Evolutionary conservation across 2,329 filamentous ascomycete species (phyloP), one percentile per base, ranked within the genome.

Genomic region (Colletotrichum sp.): DNA sequence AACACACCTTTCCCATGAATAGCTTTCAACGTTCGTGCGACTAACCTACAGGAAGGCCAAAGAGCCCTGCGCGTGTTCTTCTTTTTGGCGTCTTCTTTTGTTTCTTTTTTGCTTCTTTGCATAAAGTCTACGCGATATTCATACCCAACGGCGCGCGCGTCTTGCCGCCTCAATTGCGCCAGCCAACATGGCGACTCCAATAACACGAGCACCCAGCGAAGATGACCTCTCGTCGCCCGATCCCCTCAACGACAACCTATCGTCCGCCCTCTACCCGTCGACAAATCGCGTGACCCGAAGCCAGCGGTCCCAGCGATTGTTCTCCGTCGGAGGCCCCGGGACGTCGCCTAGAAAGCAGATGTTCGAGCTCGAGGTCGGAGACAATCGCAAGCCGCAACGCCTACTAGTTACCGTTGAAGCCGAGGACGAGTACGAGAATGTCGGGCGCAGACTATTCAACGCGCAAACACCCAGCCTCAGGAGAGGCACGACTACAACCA

Each of bases 351-450:
- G 89, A 64, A 91, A 90, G 82, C 89, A 88, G 79, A 90, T 85
- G 59, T 91, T 91, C 76, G 87, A 90, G 81, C 86, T 91, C 38
- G 89, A 91, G 77, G 88, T 90, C 30, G 89, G 90, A 62, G 84
- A 88, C 78, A 84, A 85, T 48, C 81, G 80, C 61, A 86, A 89
- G 62, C 89, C 90, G 4, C 89, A 91, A 80, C 87, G 85, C 73
- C 84, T 92, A 58, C 84, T 86, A 59, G 89, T 91, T 68, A 91
- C 90, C 12, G 89, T 91, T 68, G 89, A 92, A 80, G 87, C 89
- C 4, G 87, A 88, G 2, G 79, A 70, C 36, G 77, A 78, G 34
- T 76, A 77, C 43, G 75, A 77, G 26, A 73, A 78, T 18, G 56
- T 80, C 79, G 63, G 84, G 73, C 83, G 87, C 48, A 84, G 82